Percentiles rank a stretch among this genome's conserved stretches.
phyloP scores from a whole-genome alignment of 768 basidiomycete species.

The Pleurotus citrinopileatus region DNA sequence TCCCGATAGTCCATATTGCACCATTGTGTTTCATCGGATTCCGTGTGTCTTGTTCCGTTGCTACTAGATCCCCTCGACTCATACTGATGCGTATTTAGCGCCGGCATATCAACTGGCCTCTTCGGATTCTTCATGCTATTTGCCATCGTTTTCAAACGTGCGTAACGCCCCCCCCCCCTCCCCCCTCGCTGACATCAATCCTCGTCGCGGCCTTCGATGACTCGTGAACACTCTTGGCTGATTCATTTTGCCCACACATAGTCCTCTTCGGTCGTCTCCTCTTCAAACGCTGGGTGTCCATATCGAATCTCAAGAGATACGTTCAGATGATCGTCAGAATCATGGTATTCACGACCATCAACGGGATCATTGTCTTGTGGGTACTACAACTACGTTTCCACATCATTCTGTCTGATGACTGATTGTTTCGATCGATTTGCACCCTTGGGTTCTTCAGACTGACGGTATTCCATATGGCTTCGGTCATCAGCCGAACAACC shows the following conservation, averaged over 20 bases:
- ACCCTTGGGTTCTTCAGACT: not conserved
- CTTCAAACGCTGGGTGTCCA: slow-evolving; percentile 7
- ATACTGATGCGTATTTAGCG: not conserved
- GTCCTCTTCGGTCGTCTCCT: slow-evolving; percentile 3
- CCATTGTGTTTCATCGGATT: not conserved
- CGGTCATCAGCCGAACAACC: not conserved
- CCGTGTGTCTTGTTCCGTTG: not conserved
- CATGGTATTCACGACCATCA: not conserved
- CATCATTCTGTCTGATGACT: not conserved
- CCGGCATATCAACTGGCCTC: not conserved
- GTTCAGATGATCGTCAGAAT: slow-evolving; percentile 1
- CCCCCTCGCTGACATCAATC: not conserved
- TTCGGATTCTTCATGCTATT: slow-evolving; percentile 3
- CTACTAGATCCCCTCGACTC: not conserved
- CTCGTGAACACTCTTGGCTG: no score
- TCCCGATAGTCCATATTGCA: not conserved
- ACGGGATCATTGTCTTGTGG: slow-evolving; percentile 4
- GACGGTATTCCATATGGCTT: not conserved
- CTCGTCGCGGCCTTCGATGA: not conserved
- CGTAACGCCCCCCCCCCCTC: not conserved
- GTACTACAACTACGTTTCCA: not conserved
- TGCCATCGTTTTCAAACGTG: slow-evolving; percentile 5
- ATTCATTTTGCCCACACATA: not conserved
- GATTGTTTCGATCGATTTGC: not conserved
- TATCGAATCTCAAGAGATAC: not conserved